Evolutionary conservation across 345 rosid species (phyloP), one percentile per base, ranked within the genome.

Genomic region (Iberis pinnata): DNA sequence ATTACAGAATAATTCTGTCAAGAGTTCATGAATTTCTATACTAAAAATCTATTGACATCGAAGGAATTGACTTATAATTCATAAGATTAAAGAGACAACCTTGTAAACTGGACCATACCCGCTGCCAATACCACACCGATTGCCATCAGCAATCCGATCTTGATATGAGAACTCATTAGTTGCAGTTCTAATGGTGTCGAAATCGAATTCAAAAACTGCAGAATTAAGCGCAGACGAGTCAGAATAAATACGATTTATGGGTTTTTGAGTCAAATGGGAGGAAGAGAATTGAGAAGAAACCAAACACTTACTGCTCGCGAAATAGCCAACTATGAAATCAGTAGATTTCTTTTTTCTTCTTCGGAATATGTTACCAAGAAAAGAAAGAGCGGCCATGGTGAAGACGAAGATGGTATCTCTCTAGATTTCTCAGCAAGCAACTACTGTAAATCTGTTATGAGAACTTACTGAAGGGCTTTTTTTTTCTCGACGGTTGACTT

Each of bases 341-440:
- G 73, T 38, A 48, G 52, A 8, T 8, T 72, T 78, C 86, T 80
- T 86, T 63, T 71, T 61, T 55, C 42, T 61, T 44, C 53, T 29
- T 27, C 60, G 24, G 19, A 65, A 65, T 43, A 65, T 1, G 0
- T 12, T 26, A 9, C 36, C 10, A 5, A 65, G 36, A 14, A 65
- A 31, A 5, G 58, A 65, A 49, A 58, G 6, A 7, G 5, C 38
- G 4, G 46, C 63, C 70, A 65, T 49, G 16, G 38, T 4, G 46
- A 14, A 42, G 46, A 48, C 29, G 20, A 45, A 44, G 48, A 38
- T 9, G 8, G 7, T 12, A 43, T 27, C 39, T 31, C 35, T 63
- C 16, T 18, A 4, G 49, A 26, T 18, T 49, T 39, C 48, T 18
- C n/a, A n/a, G n/a, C n/a, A n/a, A n/a, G n/a, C n/a, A n/a, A n/a